Evolutionary conservation across 305 asterid species (phyloP), one percentile per base, ranked within the genome.

Genomic region (Solanum aculeatissimum): DNA sequence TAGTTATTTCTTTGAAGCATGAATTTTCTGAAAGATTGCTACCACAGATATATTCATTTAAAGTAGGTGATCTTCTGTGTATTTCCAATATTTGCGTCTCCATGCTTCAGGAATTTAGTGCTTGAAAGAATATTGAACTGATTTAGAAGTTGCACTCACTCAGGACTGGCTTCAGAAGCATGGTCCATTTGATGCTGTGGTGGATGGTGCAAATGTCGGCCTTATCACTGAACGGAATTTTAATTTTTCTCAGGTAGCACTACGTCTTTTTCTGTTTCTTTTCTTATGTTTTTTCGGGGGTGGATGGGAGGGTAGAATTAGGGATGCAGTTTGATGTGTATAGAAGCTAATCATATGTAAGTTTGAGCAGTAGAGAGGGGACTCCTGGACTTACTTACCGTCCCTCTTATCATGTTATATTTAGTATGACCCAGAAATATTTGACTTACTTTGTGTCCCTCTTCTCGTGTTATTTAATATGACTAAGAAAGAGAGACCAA

Each of bases 111-210:
- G 69, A 7, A 23, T 84, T 65, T 85, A 72, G 88, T 85, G 53
- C 83, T 69, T 66, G 32, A 83, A 80, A 83, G 69, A 53, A 83
- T 87, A 83, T 69, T 27, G 81, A 84, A 85, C 88, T 91, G 87
- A 91, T 87, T 13, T 75, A 83, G 87, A 81, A 85, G 63, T 63
- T 40, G 82, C 80, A 54, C 81, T 86, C 85, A 82, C 89, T 75
- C 92, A 97, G 99, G 98, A 94, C 84, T 97, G 99, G 99, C 97
- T 97, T 86, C 89, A 85, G 88, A 81, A 81, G 85, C 88, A 92
- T 70, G 99, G 99, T 87, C 99, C 99, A 83, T 97, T 95, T 86
- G 99, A 97, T 92, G 98, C 99, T 80, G 97, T 95, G 18, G 90
- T 97, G 69, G 98, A 97, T 89, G 99, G 97, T 84, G 99, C 99